These are phyloP conservation scores for Penicillium sp. DNA, from an alignment of 2,329 filamentous ascomycete species.

Conservation along the genomic window DNA sequence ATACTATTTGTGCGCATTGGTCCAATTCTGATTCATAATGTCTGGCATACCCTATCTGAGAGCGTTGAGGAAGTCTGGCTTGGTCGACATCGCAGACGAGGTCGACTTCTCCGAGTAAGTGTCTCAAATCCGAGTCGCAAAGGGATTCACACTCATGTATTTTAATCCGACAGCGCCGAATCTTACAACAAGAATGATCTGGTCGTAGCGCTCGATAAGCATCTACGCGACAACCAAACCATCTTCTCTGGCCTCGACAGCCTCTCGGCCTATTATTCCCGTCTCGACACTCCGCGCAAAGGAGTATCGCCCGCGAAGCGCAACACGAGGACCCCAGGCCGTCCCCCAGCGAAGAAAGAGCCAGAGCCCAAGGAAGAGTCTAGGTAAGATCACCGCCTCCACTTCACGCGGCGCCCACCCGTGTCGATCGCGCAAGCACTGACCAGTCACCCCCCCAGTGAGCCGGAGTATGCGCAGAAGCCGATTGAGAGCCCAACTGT, in stretches of 20 bases:
- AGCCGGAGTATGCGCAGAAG: neutral
- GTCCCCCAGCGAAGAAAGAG: constrained; percentile 30
- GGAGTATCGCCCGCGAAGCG: constrained; percentile 52
- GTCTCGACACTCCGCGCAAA: constrained; percentile 37
- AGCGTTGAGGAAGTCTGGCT: constrained; percentile 78
- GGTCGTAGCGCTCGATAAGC: constrained; percentile 71
- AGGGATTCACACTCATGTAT: constrained; percentile 3
- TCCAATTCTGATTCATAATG: constrained; percentile 51
- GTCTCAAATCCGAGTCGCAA: constrained; percentile 4
- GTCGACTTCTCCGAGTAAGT: constrained; percentile 74
- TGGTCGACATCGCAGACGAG: constrained; percentile 71
- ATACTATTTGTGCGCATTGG: constrained; percentile 18
- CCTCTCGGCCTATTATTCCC: constrained; percentile 75
- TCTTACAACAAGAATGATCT: constrained; percentile 77
- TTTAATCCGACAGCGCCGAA: constrained; percentile 58
- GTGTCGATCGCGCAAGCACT: constrained; percentile 9
- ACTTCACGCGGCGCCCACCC: constrained; percentile 11
- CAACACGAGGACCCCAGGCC: constrained; percentile 42
- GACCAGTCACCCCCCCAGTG: constrained; percentile 10
- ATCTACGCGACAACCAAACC: constrained; percentile 68
- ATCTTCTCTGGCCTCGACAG: constrained; percentile 64
- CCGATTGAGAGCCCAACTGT: neutral
- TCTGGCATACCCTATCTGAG: constrained; percentile 72
- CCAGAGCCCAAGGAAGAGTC: constrained; percentile 34
- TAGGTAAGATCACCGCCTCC: constrained; percentile 22